These are phyloP conservation scores for Aureobasidium sp. DNA, from an alignment of 2,329 filamentous ascomycete species.

Conservation along the genomic window DNA sequence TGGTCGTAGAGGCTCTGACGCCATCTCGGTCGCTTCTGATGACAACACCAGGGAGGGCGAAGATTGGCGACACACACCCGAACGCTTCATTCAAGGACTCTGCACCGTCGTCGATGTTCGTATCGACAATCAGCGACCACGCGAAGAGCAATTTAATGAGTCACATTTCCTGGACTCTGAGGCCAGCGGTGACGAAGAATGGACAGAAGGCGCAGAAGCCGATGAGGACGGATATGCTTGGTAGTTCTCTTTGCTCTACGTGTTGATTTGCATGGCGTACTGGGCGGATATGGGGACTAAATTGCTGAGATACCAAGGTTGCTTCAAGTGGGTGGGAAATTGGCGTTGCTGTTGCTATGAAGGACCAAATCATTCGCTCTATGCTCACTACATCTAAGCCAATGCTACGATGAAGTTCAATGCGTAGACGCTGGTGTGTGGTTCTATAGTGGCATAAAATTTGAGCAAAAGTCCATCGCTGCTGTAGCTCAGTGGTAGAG, in stretches of 20 bases:
- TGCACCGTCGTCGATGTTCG: conserved; percentile 63
- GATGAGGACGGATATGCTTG: conserved; percentile 33
- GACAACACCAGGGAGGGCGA: conserved; percentile 30
- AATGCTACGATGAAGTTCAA: background rate
- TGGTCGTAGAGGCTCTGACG: conserved; percentile 12
- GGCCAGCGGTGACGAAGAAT: conserved; percentile 47
- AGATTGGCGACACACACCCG: conserved; percentile 24
- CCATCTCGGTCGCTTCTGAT: conserved; percentile 20
- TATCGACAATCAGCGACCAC: conserved; percentile 68
- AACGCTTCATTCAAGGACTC: conserved; percentile 53
- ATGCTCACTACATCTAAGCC: background rate
- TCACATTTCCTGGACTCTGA: conserved; percentile 62
- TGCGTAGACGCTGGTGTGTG: no score
- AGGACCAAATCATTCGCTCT: background rate
- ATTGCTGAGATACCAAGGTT: conserved; percentile 7
- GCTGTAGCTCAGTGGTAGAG: conserved; percentile 15
- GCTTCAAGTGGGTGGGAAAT: background rate
- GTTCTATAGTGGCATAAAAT: background rate
- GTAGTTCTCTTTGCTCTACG: conserved; percentile 17
- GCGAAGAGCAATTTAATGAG: conserved; percentile 60
- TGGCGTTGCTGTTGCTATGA: background rate
- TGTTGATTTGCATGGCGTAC: background rate
- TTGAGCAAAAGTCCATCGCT: background rate
- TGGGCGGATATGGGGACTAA: background rate
- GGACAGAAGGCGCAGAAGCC: conserved; percentile 48